phyloP scores from a whole-genome alignment of 2,329 filamentous ascomycete genomes.

The Cytospora piceae region DNA sequence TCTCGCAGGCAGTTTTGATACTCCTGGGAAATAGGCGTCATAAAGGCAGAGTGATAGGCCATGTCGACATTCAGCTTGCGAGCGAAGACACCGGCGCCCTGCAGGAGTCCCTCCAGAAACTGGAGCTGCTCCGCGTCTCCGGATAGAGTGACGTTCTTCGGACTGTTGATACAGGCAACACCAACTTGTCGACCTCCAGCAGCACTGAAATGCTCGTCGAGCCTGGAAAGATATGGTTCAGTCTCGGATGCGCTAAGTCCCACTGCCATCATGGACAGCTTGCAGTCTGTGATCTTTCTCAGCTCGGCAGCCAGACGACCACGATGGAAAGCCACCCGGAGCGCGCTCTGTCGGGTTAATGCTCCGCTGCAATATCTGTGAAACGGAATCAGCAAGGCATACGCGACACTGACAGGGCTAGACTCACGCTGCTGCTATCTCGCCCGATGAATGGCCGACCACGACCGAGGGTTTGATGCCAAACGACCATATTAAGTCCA shows the following conservation, averaged over 20 bases:
- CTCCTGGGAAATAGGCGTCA: conserved; percentile 35
- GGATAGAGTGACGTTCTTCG: conserved; percentile 67
- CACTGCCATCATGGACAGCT: conserved; percentile 38
- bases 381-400: conserved; percentile 65
- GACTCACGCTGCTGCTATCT: conserved; percentile 69
- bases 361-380: conserved; percentile 63
- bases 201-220: conserved; percentile 51
- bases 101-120: conserved; percentile 19
- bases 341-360: conserved; percentile 55
- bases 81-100: conserved; percentile 36
- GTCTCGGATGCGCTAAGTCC: conserved; percentile 38
- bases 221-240: conserved; percentile 48
- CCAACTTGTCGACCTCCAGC: conserved; percentile 40
- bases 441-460: conserved; percentile 64
- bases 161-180: conserved; percentile 71
- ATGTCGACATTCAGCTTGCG: conserved; percentile 40
- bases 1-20: conserved; percentile 27
- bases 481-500: conserved; percentile 52
- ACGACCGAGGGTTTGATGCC: conserved; percentile 49
- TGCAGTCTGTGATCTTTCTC: conserved; percentile 26
- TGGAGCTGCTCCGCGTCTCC: conserved; percentile 43
- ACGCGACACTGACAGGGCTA: conserved; percentile 43
- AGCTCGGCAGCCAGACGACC: neutral
- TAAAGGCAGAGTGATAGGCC: conserved; percentile 45
- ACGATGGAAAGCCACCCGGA: conserved; percentile 35